phyloP scores from a whole-genome alignment of 2,329 filamentous ascomycete genomes.

The Fusarium fujikuroi region DNA sequence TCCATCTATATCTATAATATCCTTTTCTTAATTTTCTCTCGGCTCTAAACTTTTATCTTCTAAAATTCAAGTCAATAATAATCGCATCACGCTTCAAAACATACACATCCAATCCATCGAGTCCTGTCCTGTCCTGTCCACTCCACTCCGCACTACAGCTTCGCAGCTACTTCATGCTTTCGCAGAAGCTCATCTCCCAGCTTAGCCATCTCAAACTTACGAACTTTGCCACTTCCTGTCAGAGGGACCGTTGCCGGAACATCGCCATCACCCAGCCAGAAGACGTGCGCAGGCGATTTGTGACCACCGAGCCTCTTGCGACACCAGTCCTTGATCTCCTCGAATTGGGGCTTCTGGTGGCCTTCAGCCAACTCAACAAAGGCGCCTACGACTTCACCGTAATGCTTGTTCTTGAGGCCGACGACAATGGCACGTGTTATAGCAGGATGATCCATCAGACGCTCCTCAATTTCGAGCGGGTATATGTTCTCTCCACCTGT shows the following conservation, averaged over 20 bases:
- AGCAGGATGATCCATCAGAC: constrained; percentile 71
- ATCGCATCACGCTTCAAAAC: background rate
- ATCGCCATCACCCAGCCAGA: constrained; percentile 75
- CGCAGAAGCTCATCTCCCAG: constrained; percentile 65
- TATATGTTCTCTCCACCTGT: constrained; percentile 77
- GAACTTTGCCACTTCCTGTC: constrained; percentile 78
- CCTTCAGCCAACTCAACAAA: constrained; percentile 63
- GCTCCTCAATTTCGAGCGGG: constrained; percentile 79
- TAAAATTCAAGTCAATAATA: background rate
- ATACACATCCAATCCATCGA: background rate
- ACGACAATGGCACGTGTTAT: constrained; percentile 75
- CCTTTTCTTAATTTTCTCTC: background rate
- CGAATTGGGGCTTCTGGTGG: constrained; percentile 55
- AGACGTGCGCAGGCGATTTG: constrained; percentile 78
- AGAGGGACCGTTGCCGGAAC: constrained; percentile 67
- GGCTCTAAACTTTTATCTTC: background rate
- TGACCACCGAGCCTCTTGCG: constrained; percentile 70
- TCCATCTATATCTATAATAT: background rate
- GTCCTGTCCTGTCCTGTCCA: background rate
- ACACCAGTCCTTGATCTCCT: constrained; percentile 72
- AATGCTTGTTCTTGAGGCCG: constrained; percentile 75
- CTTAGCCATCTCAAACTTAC: constrained; percentile 72
- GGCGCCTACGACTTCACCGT: constrained; percentile 77
- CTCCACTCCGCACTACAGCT: constrained; percentile 50
- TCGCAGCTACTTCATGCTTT: constrained; percentile 58